Evolutionary conservation across 192 early-diverging fungal genomes (phyloP), one percentile per base, ranked within the genome.

Genomic region (Coemansia sp.): DNA sequence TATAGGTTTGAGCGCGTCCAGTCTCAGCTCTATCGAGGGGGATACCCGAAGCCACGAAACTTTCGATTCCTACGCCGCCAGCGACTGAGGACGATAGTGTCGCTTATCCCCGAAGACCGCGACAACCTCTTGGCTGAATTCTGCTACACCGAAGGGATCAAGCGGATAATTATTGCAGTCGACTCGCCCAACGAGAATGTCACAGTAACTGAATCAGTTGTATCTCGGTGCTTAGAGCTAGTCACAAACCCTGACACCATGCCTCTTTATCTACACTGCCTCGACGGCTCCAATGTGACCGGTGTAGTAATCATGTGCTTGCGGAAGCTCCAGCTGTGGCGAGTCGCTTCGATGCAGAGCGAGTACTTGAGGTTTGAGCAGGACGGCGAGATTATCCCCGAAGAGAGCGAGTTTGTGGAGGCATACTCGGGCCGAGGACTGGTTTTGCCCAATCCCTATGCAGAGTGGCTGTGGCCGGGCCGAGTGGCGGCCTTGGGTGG

Each of bases 311-410:
- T 96, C 11, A 89, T 92, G 67, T 94, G 93, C 71, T 64, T 99
- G 63, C 86, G 96, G 35, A 95, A 93, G 64, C 71, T 99, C 45
- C 93, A 96, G 83, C 85, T 91, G 66, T 98, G 96, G 96, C 89
- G 86, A 10, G 68, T 88, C 26, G 82, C 90, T 9, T 86, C 86
- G 21, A 83, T 86, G 14, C 84, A 91, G 70, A 83, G 85, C 39
- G 91, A 93, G 84, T 93, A 90, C 38, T 40, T 88, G 51, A 77
- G 91, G 76, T 91, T 78, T 38, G 80, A 83, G 60, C 80, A 77
- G 35, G 69, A 83, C 23, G 80, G 80, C 59, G 76, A 83, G 66
- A 83, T 83, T 33, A 74, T 83, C 14, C 71, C 74, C 0, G 80
- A 83, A 39, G 80, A 83, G 20, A 83, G 74, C 69, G 80, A 83